A percentile compares a stretch with the other conserved stretches of the same genome.
phyloP scores from a whole-genome alignment of 2,329 filamentous ascomycete genomes.

The Apiospora hydei region DNA sequence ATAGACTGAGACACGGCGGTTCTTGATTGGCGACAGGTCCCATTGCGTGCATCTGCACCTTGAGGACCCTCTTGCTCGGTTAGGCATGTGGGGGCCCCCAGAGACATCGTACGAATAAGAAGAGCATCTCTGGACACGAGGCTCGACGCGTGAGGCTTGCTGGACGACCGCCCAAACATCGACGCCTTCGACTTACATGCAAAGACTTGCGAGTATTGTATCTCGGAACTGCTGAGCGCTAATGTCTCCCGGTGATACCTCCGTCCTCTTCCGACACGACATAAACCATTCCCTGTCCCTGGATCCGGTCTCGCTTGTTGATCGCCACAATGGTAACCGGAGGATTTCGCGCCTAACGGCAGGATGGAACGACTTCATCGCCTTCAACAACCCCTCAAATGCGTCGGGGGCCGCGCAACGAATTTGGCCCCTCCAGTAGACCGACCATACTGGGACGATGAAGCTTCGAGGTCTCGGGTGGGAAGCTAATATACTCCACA shows the following conservation, averaged over 20 bases:
- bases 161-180: conserved; percentile 1
- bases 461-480: not conserved
- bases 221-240: not conserved
- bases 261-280: not conserved
- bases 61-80: not conserved
- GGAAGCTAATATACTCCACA: not conserved
- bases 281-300: not conserved
- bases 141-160: not conserved
- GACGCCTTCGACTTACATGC: not conserved
- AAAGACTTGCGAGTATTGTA: conserved; percentile 1
- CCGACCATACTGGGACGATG: not conserved
- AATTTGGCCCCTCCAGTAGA: not conserved
- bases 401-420: conserved; percentile 2
- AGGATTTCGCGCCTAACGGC: not conserved
- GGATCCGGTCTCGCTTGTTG: not conserved
- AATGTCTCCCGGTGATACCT: not conserved
- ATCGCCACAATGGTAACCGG: not conserved
- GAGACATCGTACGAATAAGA: conserved; percentile 13
- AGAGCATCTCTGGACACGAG: conserved; percentile 15
- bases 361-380: conserved; percentile 7
- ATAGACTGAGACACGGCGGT: conserved; percentile 12
- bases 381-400: not conserved
- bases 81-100: not conserved
- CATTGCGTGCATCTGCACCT: conserved; percentile 2
- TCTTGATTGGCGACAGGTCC: conserved; percentile 2